phyloP scores from a whole-genome alignment of 495 filamentous ascomycete species.

The Talaromyces nanjingensis region DNA sequence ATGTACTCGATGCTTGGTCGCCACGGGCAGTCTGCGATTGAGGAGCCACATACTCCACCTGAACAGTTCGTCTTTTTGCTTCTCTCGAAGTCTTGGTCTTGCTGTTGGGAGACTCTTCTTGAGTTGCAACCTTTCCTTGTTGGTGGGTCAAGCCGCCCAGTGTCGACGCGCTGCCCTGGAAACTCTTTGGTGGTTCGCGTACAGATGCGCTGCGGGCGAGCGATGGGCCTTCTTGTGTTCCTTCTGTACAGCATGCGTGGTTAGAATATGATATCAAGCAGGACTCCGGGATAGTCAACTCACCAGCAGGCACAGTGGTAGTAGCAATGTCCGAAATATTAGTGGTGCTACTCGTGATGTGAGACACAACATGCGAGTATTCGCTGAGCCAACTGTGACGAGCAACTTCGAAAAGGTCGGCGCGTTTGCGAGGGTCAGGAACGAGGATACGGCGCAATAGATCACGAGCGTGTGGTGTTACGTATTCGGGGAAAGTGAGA shows the following conservation, averaged over 20 bases:
- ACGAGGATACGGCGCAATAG: constrained; percentile 88
- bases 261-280: constrained; percentile 19
- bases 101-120: constrained; percentile 52
- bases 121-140: constrained; percentile 63
- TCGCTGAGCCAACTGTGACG: constrained; percentile 98
- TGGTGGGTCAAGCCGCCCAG: constrained; percentile 67
- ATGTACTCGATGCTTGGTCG: constrained; percentile 30
- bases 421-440: constrained; percentile 90
- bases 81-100: constrained; percentile 64
- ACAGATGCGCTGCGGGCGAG: constrained; percentile 86
- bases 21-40: constrained; percentile 70
- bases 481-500: constrained; percentile 97
- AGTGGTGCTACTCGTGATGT: constrained; percentile 92
- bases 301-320: constrained; percentile 64
- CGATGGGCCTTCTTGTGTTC: constrained; percentile 51
- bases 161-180: constrained; percentile 45
- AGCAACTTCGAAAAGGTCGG: constrained; percentile 95
- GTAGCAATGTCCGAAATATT: constrained; percentile 79
- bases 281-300: constrained; percentile 19
- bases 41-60: constrained; percentile 96
- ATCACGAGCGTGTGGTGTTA: constrained; percentile 93
- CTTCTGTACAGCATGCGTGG: constrained; percentile 22
- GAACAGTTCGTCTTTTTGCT: constrained; percentile 87
- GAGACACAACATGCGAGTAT: constrained; percentile 87
- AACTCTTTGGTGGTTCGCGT: constrained; percentile 72